Evolutionary conservation across 2,329 filamentous ascomycete species (phyloP).

Genomic region (Penicillium sp.): DNA sequence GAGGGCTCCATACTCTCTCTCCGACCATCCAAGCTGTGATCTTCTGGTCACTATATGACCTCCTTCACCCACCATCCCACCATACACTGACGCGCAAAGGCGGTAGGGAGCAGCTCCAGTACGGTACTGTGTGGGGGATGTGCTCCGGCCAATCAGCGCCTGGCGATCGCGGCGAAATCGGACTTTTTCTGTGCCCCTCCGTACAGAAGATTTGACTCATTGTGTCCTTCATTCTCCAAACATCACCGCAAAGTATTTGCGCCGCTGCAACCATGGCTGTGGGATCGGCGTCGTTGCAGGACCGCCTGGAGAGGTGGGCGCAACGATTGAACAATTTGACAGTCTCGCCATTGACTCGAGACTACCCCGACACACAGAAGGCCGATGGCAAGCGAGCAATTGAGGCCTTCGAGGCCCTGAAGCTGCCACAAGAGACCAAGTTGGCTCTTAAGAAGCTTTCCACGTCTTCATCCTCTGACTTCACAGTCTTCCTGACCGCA

Average conservation of each 20-base stretch:
- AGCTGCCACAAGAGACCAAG: slow-evolving; percentile 36
- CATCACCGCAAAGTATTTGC: slow-evolving; percentile 14
- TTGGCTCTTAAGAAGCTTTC: slow-evolving; percentile 41
- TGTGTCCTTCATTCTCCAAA: slow-evolving; percentile 12
- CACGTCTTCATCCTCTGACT: slow-evolving; percentile 33
- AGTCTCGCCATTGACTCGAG: slow-evolving; percentile 44
- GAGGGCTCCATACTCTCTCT: too few relatives aligned
- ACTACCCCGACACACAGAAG: slow-evolving; percentile 43
- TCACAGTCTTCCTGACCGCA: slow-evolving; percentile 45
- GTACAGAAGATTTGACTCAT: slow-evolving; percentile 25
- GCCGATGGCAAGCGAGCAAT: slow-evolving; percentile 40
- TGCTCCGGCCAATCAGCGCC: slow-evolving; percentile 14
- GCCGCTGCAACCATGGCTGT: slow-evolving; percentile 34
- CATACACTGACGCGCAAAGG: too few relatives aligned
- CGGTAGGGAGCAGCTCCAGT: too few relatives aligned
- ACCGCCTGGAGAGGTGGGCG: slow-evolving; percentile 43
- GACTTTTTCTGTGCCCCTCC: slow-evolving; percentile 31
- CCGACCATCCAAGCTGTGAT: too few relatives aligned
- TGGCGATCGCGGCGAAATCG: slow-evolving; percentile 28
- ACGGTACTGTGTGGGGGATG: slow-evolving; percentile 14
- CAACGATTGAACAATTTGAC: slow-evolving; percentile 43
- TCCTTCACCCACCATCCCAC: too few relatives aligned
- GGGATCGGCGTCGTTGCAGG: slow-evolving; percentile 35
- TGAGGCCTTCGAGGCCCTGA: slow-evolving; percentile 44
- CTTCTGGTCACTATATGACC: too few relatives aligned